These are phyloP conservation scores for Serendipita sp. DNA, from an alignment of 768 basidiomycete species.

Conservation along the genomic window DNA sequence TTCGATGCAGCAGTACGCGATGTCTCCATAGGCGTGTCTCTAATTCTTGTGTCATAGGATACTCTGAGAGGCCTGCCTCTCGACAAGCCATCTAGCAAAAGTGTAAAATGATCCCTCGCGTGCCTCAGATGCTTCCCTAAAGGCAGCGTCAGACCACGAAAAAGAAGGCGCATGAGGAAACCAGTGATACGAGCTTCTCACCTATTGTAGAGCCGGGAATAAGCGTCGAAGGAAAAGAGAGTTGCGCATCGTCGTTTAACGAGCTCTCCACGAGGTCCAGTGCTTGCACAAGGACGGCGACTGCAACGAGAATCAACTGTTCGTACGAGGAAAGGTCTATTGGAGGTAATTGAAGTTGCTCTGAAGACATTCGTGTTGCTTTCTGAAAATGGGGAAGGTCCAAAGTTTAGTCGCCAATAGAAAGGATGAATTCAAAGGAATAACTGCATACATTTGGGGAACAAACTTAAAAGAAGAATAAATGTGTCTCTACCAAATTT, in stretches of 20 bases:
- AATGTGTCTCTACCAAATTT: slow-evolving; percentile 70
- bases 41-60: slow-evolving; percentile 59
- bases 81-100: slow-evolving; percentile 37
- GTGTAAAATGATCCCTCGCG: slow-evolving; percentile 66
- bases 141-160: not conserved
- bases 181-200: slow-evolving; percentile 18
- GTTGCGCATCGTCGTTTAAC: slow-evolving; percentile 52
- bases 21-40: slow-evolving; percentile 76
- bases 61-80: slow-evolving; percentile 36
- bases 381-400: slow-evolving; percentile 3
- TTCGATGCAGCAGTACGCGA: slow-evolving; percentile 41
- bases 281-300: slow-evolving; percentile 53
- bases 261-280: slow-evolving; percentile 53
- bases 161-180: not conserved
- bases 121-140: slow-evolving; percentile 76
- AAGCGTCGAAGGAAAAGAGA: slow-evolving; percentile 50
- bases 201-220: slow-evolving; percentile 84
- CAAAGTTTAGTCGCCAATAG: not conserved
- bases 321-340: slow-evolving; percentile 23
- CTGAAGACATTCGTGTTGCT: slow-evolving; percentile 6
- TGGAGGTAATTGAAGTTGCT: slow-evolving; percentile 5
- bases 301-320: slow-evolving; percentile 51
- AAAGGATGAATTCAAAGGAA: not conserved
- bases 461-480: not conserved
- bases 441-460: too few relatives aligned